Base-by-base conservation (phyloP, 83 land plant genomes). In the Larix sibirica region DNA sequence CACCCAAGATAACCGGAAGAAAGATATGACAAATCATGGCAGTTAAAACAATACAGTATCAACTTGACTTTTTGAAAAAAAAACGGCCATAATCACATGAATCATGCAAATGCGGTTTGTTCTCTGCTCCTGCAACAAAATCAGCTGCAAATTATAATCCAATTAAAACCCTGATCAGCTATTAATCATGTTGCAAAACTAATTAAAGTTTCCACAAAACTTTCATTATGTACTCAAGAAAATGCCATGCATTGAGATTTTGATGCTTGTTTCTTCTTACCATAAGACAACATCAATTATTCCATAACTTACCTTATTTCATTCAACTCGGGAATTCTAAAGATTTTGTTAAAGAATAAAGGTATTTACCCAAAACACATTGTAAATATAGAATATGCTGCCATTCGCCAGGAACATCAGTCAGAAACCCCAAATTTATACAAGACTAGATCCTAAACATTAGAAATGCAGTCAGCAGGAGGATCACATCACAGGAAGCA, bases 1-100 rank as follows among this genome's bases (percentile, higher is more conserved):
- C 9, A 70, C 12, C 47, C 75, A 70, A 70, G 75, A 40, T 36
- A 44, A 70, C 40, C 36, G 3, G 20, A 36, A 38, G 50, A 70
- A 70, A 70, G 50, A 0, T 70, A 44, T 40, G 75, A 36, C n/a
- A 42, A 70, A 70, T 38, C 75, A 70, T 70, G 31, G 75, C 75
- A 40, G n/a, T 70, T 38, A 70, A 70, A 70, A 42, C 16, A 69
- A 17, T 69, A 69, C n/a, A 36, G 31, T 33, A 69, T 18, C 74
- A 69, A 4, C 40, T 69, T 36, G 42, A 69, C 28, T 16, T 40
- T 69, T 69, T 31, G 36, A 18, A 36, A 69, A 36, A 20, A 69
- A 69, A 33, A 16, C 14, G 16, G 74, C 44, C 74, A 69, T 69
- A 69, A 36, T 36, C 21, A 14, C 17, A 31, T 69, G 21, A 17